Evolutionary conservation across 1,284 basidiomycete genomes (phyloP).

Genomic region (Hypsizygus ulmarius): DNA sequence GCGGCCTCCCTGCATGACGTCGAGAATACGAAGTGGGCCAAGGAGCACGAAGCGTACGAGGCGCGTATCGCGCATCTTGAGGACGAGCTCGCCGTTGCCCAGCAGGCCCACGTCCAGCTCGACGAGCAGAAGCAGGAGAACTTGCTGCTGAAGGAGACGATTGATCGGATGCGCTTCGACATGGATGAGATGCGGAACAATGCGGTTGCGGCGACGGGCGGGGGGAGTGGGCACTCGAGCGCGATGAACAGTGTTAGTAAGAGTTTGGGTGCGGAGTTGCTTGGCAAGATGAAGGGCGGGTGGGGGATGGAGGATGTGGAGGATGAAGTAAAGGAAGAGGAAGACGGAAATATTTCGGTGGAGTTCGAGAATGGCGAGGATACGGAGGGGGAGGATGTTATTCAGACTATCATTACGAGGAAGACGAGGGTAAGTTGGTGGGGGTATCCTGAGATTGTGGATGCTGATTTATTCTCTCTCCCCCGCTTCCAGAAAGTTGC

Average conservation of each 20-base stretch:
- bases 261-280: conserved; percentile 79
- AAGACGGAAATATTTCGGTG: conserved; percentile 16
- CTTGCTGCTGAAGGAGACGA: conserved; percentile 86
- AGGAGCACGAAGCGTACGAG: conserved; percentile 70
- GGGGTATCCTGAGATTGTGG: conserved; percentile 4
- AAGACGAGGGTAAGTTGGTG: conserved; percentile 60
- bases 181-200: conserved; percentile 82
- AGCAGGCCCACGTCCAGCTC: conserved; percentile 67
- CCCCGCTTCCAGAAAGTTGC: conserved; percentile 54
- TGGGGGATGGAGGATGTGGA: conserved; percentile 41
- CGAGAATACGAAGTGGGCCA: conserved; percentile 58
- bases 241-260: conserved; percentile 56
- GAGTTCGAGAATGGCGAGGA: conserved; percentile 51
- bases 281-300: conserved; percentile 51
- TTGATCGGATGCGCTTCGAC: conserved; percentile 86
- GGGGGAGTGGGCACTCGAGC: conserved; percentile 49
- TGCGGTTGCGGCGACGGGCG: conserved; percentile 35
- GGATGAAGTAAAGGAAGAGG: conserved; percentile 34
- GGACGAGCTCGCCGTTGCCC: conserved; percentile 62
- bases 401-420: conserved; percentile 79
- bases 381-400: conserved; percentile 69
- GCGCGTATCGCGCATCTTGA: conserved; percentile 72
- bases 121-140: conserved; percentile 93
- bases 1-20: conserved; percentile 54
- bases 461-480: not conserved